phyloP scores from a whole-genome alignment of 805 yeast genomes.

The Ogataea polymorpha region DNA sequence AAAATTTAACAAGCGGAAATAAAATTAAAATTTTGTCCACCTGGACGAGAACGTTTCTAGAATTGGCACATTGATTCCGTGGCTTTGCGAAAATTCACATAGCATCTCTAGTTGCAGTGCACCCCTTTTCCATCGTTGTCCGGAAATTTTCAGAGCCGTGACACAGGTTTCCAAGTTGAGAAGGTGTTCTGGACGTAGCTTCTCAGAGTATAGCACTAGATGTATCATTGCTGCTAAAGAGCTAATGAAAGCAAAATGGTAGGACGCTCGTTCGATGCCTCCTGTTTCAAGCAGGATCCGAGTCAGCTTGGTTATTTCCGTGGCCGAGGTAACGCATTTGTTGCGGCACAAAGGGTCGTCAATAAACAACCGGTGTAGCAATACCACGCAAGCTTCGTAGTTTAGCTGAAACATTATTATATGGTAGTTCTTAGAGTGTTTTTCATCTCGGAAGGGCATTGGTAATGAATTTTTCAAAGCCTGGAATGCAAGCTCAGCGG shows the following conservation, averaged over 20 bases:
- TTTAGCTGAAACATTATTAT: slow-evolving; percentile 25
- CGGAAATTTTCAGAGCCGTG: slow-evolving; percentile 8
- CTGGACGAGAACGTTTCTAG: not conserved
- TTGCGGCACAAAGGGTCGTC: slow-evolving; percentile 15
- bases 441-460: slow-evolving; percentile 5
- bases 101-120: slow-evolving; percentile 1
- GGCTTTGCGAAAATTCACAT: slow-evolving; percentile 1
- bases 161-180: slow-evolving; percentile 12
- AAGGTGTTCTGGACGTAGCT: not conserved
- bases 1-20: slow-evolving; percentile 1
- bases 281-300: slow-evolving; percentile 1
- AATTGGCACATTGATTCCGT: not conserved
- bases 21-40: not conserved
- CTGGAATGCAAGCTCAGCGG: slow-evolving; percentile 25
- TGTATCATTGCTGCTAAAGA: slow-evolving; percentile 16
- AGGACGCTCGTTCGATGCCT: slow-evolving; percentile 3
- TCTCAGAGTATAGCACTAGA: slow-evolving; percentile 7
- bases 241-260: slow-evolving; percentile 14
- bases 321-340: slow-evolving; percentile 20
- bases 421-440: slow-evolving; percentile 5
- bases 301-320: slow-evolving; percentile 12
- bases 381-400: slow-evolving; percentile 22
- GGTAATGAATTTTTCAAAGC: slow-evolving; percentile 28
- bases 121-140: slow-evolving; percentile 13
- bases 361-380: slow-evolving; percentile 24